Evolutionary conservation across 805 yeast species (phyloP), one percentile per base, ranked within the genome.

Genomic region (Cyberlindnera mississippiensis): DNA sequence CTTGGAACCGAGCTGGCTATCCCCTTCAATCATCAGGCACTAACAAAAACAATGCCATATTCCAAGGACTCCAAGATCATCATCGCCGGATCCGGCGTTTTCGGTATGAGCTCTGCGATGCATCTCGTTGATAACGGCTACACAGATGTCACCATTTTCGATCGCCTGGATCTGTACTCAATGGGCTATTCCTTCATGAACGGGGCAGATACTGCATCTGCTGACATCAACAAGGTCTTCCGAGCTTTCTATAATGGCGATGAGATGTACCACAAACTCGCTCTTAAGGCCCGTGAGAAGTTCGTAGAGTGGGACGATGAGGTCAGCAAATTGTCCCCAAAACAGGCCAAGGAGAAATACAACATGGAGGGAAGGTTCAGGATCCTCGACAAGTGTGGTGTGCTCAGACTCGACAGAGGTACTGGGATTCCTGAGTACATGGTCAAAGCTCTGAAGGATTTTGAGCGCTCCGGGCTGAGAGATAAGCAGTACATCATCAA

Each of bases 71-170:
- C 42, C 18, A 51, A 52, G 34, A 67, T 73, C 27, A 52, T 68
- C 18, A 61, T 73, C 14, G 64, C 74, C 14, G 78, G 78, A 2
- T 65, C 74, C 11, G 78, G 78, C n/a, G 74, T 66, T 6, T 73
- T 71, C 58, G 78, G 78, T 1, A 57, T 73, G 4, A 68, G 76
- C 20, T 61, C 68, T 9, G 78, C 78, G 11, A 54, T 61, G 17
- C 63, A 70, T 37, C 59, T 73, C 17, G 59, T 63, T 1, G 46
- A 60, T 27, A 56, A 49, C 12, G 74, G 74, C 0, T 69, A 68
- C 48, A 56, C 40, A 5, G 51, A 69, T 41, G 55, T 71, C 41
- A 62, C 67, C 2, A 62, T 71, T 1, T 61, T 60, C 45, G 75
- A 71, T 39, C 56, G 65, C 38, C 39, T 64, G 14, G 66, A 66